A percentile compares a stretch with the other conserved stretches of the same genome.
phyloP scores from a whole-genome alignment of 106 monocot species.

The Phalaenopsis aphrodite region DNA sequence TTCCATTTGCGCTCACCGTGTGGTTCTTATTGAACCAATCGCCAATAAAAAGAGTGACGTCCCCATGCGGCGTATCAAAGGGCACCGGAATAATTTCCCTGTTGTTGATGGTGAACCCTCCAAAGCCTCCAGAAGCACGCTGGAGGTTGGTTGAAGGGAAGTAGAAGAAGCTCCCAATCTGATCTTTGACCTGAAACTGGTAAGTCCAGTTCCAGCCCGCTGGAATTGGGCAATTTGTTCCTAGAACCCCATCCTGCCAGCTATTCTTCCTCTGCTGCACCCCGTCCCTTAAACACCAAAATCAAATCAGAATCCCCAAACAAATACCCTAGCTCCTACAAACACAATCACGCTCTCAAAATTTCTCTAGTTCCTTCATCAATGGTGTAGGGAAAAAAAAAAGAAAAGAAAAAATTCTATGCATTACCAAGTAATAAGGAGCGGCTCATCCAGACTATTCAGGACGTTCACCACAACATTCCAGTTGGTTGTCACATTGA shows the following conservation, averaged over 20 bases:
- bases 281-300: slow-evolving; percentile 47
- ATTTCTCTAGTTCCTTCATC: too few relatives aligned
- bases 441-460: slow-evolving; percentile 70
- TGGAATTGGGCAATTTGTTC: slow-evolving; percentile 90
- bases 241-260: slow-evolving; percentile 92
- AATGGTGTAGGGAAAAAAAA: too few relatives aligned
- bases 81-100: slow-evolving; percentile 64
- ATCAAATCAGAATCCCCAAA: neutral
- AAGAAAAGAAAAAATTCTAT: neutral
- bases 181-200: slow-evolving; percentile 95
- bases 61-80: slow-evolving; percentile 62
- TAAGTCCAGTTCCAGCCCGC: slow-evolving; percentile 93
- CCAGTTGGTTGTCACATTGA: slow-evolving; percentile 81
- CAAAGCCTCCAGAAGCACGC: slow-evolving; percentile 80
- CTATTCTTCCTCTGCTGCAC: slow-evolving; percentile 77
- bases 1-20: slow-evolving; percentile 23
- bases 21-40: slow-evolving; percentile 90
- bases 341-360: neutral
- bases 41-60: slow-evolving; percentile 81
- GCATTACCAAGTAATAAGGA: slow-evolving; percentile 80
- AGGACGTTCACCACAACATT: slow-evolving; percentile 78
- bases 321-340: neutral
- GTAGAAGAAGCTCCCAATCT: slow-evolving; percentile 91
- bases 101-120: slow-evolving; percentile 74
- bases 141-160: slow-evolving; percentile 70